Conservation (phyloP, 495 filamentous ascomycete species). For the Parathielavia hyrcaniae region DNA sequence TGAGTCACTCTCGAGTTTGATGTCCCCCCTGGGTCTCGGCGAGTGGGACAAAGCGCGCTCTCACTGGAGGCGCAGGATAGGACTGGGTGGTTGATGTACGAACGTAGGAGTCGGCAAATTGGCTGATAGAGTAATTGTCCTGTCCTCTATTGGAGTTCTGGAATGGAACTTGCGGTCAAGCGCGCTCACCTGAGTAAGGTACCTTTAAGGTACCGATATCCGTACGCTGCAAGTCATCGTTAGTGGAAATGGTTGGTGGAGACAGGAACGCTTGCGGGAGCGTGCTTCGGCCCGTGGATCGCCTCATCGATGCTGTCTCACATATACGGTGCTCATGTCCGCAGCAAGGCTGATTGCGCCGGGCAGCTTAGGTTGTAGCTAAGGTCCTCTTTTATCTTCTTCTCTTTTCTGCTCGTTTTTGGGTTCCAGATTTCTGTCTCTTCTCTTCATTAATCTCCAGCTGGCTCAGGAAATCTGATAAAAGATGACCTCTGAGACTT, state of each 20-base stretch:
- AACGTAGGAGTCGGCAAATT: background rate
- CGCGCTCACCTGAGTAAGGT: background rate
- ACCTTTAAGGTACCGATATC: too few relatives aligned
- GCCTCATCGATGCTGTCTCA: constrained; percentile 4
- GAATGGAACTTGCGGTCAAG: background rate
- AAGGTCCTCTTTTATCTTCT: background rate
- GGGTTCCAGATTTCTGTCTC: too few relatives aligned
- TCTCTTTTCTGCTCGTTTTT: background rate
- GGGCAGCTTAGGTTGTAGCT: background rate
- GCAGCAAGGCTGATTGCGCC: constrained; percentile 1
- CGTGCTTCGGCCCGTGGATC: constrained; percentile 16
- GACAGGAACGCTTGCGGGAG: background rate
- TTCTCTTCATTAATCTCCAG: background rate
- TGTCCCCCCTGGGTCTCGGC: constrained; percentile 12
- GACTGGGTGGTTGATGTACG: background rate
- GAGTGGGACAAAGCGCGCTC: constrained; percentile 7
- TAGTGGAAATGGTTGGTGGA: constrained; percentile 7
- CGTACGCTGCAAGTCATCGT: constrained; percentile 14
- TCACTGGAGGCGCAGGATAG: too few relatives aligned
- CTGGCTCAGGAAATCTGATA: too few relatives aligned
- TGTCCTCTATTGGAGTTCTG: background rate
- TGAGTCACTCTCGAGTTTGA: constrained; percentile 12
- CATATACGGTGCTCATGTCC: background rate
- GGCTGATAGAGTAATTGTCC: background rate
- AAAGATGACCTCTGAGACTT: too few relatives aligned